phyloP scores from a whole-genome alignment of 2,329 filamentous ascomycete species.

The Fusarium armeniacum region DNA sequence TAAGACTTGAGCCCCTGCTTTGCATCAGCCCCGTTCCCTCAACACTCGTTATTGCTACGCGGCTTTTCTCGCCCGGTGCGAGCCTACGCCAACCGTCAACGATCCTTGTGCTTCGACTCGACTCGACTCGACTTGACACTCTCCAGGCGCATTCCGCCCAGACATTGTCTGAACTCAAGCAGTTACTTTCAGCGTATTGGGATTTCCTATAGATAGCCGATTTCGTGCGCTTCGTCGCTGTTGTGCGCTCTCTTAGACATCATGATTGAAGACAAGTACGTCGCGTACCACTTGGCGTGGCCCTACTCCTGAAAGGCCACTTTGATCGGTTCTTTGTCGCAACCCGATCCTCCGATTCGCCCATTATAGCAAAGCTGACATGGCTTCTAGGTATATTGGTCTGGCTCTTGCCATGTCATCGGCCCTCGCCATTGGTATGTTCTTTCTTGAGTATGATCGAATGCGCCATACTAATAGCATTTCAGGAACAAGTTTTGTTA shows the following conservation, averaged over 20 bases:
- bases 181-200: conserved; percentile 32
- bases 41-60: conserved; percentile 36
- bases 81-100: conserved; percentile 40
- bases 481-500: conserved; percentile 94
- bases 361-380: conserved; percentile 33
- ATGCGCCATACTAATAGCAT: conserved; percentile 40
- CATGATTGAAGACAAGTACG: conserved; percentile 60
- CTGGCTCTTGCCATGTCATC: conserved; percentile 81
- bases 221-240: conserved; percentile 39
- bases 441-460: conserved; percentile 7
- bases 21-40: conserved; percentile 11
- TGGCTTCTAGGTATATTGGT: conserved; percentile 75
- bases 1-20: conserved; percentile 26
- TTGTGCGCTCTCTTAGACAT: conserved; percentile 38
- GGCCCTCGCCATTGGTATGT: conserved; percentile 81
- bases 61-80: conserved; percentile 47
- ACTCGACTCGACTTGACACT: not conserved
- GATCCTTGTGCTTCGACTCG: conserved; percentile 16
- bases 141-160: conserved; percentile 29
- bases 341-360: conserved; percentile 3
- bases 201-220: conserved; percentile 2
- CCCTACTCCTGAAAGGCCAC: conserved; percentile 18
- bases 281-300: conserved; percentile 27
- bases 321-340: conserved; percentile 16
- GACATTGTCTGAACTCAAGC: not conserved